Percentiles rank a stretch among this genome's conserved stretches.
Evolutionary conservation across 306 rosid species (phyloP).

Genomic region (Hippophae tibetana): DNA sequence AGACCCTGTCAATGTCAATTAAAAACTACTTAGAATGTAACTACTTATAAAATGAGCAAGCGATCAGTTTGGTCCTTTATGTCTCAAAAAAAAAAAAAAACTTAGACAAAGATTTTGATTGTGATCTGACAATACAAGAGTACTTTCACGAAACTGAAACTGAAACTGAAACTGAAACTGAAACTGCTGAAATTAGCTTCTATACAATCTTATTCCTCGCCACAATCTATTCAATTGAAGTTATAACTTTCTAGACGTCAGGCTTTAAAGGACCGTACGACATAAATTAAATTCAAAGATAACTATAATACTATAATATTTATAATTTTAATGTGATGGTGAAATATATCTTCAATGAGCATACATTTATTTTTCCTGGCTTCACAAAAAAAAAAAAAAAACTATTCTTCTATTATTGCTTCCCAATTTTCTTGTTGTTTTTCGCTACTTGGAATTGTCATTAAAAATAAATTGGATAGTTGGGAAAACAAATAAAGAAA

Average conservation of each 20-base stretch:
- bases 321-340: constrained; percentile 6
- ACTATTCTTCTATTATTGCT: background rate
- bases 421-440: background rate
- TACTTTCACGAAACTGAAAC: too few relatives aligned
- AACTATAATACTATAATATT: background rate
- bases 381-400: constrained; percentile 1
- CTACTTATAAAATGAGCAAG: too few relatives aligned
- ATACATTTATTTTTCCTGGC: constrained; percentile 14
- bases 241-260: background rate
- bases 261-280: constrained; percentile 2
- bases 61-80: too few relatives aligned
- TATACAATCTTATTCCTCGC: background rate
- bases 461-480: too few relatives aligned
- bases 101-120: background rate
- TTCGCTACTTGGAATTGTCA: too few relatives aligned
- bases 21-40: too few relatives aligned
- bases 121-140: too few relatives aligned
- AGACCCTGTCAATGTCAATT: too few relatives aligned
- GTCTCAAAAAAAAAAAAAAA: too few relatives aligned
- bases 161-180: too few relatives aligned
- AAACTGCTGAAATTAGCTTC: too few relatives aligned
- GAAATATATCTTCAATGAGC: constrained; percentile 20
- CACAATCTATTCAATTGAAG: background rate
- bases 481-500: too few relatives aligned
- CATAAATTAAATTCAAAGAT: background rate